Evolutionary conservation across 179 eudicot genomes (phyloP).

Genomic region (Beta macrorhiza): DNA sequence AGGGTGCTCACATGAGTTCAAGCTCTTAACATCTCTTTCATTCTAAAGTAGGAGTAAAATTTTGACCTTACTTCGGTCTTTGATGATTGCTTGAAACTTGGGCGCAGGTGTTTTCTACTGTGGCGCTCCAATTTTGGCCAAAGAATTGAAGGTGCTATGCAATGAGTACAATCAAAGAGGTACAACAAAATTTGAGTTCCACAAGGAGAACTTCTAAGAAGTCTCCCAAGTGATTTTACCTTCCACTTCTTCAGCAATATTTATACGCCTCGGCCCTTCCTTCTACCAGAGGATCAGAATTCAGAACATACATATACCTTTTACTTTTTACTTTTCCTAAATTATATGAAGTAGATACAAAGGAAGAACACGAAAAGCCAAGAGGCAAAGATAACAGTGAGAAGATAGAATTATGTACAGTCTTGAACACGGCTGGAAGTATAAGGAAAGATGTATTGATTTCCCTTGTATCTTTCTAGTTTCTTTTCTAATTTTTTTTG

Average conservation of each 20-base stretch:
- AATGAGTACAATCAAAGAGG: conserved; percentile 88
- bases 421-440: conserved; percentile 21
- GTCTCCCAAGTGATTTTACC: background rate
- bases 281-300: background rate
- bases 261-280: conserved; percentile 3
- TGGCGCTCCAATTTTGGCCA: conserved; percentile 73
- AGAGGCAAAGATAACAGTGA: background rate
- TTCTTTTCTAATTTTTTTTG: background rate
- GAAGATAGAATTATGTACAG: conserved; percentile 33
- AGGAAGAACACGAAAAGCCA: background rate
- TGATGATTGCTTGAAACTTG: background rate
- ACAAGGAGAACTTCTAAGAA: conserved; percentile 81
- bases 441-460: conserved; percentile 1
- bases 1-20: conserved; percentile 10
- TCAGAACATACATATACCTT: conserved; percentile 9
- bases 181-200: conserved; percentile 82
- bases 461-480: background rate
- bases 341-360: conserved; percentile 23
- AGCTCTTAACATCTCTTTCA: background rate
- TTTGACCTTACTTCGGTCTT: background rate
- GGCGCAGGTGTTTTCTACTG: conserved; percentile 91
- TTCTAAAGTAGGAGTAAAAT: background rate
- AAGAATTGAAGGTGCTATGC: conserved; percentile 72
- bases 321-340: background rate
- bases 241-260: conserved; percentile 17